Evolutionary conservation across 2,329 filamentous ascomycete genomes (phyloP), one percentile per base, ranked within the genome.

Genomic region (Colletotrichum cordylinicola): DNA sequence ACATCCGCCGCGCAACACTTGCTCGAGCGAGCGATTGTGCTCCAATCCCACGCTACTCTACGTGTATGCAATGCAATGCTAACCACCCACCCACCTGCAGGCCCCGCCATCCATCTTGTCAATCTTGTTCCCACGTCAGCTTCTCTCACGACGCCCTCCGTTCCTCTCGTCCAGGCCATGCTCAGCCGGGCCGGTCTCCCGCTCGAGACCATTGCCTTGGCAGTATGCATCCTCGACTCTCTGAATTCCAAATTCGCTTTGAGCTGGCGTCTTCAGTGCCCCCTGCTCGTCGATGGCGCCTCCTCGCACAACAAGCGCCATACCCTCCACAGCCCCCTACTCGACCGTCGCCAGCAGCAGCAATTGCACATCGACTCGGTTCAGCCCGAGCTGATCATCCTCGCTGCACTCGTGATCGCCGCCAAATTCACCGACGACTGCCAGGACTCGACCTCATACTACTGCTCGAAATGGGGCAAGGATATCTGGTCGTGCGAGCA

Each of bases 191-290:
- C 91, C 72, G 84, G 88, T 70, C 85, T 93, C 31, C 89, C 91
- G 5, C 87, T 91, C 80, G 91, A 93, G 80, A 91, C 89, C 29
- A 86, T 94, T 62, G 92, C 92, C 60, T 85, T 94, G 48, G 92
- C 91, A 43, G 91, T 92, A 52, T 93, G 91, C 85, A 91, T 94
- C 66, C 87, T 94, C 78, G 92, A 94, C 81, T 92, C 91, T 55
- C 87, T 94, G 77, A 89, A 90, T 82, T 88, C 88, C 64, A 90
- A 89, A 75, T 94, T 94, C 81, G 90, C 91, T 62, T 88, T 91
- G 39, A 88, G 85, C 73, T 94, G 92, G 92, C 90, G 92, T 27
- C 85, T 90, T 72, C 87, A 88, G 4, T 92, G 90, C 78, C 91
- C 92, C 1, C 84, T 92, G 77, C 82, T 82, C 66, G 35, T 77